Percentiles rank a stretch among this genome's conserved stretches.
Conservation (phyloP, 2,329 filamentous ascomycete genomes). For the Colletotrichum trifolii region DNA sequence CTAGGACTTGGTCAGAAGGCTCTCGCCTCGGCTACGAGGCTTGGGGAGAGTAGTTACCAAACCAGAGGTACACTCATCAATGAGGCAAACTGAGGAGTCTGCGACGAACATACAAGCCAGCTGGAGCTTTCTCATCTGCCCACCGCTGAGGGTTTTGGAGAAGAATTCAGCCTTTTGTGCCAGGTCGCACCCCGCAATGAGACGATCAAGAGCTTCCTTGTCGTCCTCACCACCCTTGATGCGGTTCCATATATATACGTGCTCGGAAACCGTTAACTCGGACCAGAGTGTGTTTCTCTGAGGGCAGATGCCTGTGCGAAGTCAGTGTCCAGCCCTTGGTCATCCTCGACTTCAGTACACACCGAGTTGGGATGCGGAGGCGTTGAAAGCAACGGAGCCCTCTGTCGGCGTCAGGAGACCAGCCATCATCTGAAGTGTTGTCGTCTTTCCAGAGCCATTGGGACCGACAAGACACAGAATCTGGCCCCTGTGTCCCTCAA, state of each 20-base stretch:
- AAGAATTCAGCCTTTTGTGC: conserved; percentile 65
- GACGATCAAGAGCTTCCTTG: conserved; percentile 58
- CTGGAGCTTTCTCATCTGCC: conserved; percentile 77
- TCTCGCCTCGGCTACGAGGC: too few species aligned
- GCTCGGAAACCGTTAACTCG: conserved; percentile 72
- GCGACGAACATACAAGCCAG: conserved; percentile 79
- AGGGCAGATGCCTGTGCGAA: conserved; percentile 63
- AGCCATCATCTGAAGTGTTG: conserved; percentile 74
- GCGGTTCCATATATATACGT: conserved; percentile 71
- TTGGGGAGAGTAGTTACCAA: conserved; percentile 44
- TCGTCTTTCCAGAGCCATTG: conserved; percentile 78
- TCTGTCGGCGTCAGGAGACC: conserved; percentile 70
- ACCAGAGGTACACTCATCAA: conserved; percentile 77
- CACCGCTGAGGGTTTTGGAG: conserved; percentile 71
- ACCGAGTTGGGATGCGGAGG: conserved; percentile 53
- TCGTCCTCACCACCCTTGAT: conserved; percentile 62
- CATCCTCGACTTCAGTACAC: background rate
- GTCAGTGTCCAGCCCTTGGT: background rate
- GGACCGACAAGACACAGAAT: conserved; percentile 75
- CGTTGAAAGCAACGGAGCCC: conserved; percentile 69
- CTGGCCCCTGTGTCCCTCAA: conserved; percentile 68
- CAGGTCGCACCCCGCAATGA: conserved; percentile 70
- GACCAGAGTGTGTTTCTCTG: conserved; percentile 78
- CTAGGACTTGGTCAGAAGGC: conserved; percentile 11
- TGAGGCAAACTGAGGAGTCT: conserved; percentile 72